phyloP scores from a whole-genome alignment of 2,329 filamentous ascomycete species.

The Achaetomium macrosporum region DNA sequence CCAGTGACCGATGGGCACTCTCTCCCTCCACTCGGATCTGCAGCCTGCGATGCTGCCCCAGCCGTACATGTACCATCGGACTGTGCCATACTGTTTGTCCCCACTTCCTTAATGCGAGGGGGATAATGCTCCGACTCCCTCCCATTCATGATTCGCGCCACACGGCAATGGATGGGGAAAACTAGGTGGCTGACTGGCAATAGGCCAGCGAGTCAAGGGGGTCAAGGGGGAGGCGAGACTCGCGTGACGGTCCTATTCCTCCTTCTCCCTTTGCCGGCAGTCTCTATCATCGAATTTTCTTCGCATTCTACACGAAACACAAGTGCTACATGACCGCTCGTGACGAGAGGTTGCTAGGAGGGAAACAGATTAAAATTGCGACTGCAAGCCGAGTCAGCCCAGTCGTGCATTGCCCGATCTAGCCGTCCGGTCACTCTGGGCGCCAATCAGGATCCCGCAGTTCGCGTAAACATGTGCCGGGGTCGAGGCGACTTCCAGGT shows the following conservation, averaged over 20 bases:
- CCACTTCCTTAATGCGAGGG: slow-evolving; percentile 14
- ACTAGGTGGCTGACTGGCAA: no score
- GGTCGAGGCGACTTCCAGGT: background rate
- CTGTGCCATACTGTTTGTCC: background rate
- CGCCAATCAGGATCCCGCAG: slow-evolving; percentile 20
- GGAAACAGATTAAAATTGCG: background rate
- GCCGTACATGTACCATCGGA: background rate
- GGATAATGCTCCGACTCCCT: background rate
- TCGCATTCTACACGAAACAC: background rate
- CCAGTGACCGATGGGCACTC: background rate
- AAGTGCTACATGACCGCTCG: background rate
- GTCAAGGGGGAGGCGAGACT: slow-evolving; percentile 8
- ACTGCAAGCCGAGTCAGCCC: background rate
- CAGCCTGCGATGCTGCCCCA: background rate
- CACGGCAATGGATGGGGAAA: slow-evolving; percentile 4
- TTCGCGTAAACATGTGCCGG: slow-evolving; percentile 8
- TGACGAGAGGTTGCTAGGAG: background rate
- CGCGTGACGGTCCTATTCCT: background rate
- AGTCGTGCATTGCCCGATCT: slow-evolving; percentile 12
- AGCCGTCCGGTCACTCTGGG: slow-evolving; percentile 17
- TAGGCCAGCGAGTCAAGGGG: background rate
- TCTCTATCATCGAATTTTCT: no score
- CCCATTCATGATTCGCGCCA: slow-evolving; percentile 3
- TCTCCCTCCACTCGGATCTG: slow-evolving; percentile 1
- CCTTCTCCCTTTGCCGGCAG: background rate